Evolutionary conservation across 2,329 filamentous ascomycete species (phyloP), one percentile per base, ranked within the genome.

Genomic region (Didymella pomorum): DNA sequence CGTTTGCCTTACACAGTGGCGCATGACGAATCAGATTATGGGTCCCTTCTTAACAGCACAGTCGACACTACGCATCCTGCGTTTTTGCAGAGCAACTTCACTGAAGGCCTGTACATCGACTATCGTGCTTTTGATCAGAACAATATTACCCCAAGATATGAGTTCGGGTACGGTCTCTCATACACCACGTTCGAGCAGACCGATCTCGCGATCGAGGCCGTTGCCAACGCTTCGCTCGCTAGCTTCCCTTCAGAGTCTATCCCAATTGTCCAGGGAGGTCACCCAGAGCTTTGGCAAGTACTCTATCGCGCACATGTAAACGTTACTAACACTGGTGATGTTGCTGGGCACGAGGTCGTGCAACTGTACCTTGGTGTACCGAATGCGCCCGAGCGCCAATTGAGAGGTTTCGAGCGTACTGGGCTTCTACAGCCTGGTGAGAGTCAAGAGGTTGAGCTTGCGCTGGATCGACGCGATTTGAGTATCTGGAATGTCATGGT

Each of bases 1-100:
- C 89, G 90, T 57, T 84, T 89, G 0, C 88, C 90, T 2, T 96
- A 94, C 75, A 94, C 91, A 1, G 90, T 92, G 83, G 91, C 89
- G 5, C 81, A 83, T 25, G 85, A 85, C 3, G 84, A 84, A 31
- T 81, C 84, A 60, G 87, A 89, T 66, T 95, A 93, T 67, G 89
- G 88, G 51, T 82, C 83, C 4, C 82, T 89, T 41, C 72, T 92
- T 9, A 73, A 87, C 45, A 66, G 65, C 1, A 71, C 71, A 14
- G 65, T 76, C 11, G 61, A 69, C 14, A 44, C 52, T 7, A 67
- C 69, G 8, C 87, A 87, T 74, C 74, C 85, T 66, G 84, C 88
- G 20, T 84, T 87, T 9, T 89, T 91, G n/a, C 90, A 95, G 68
- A 79, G 86, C 18, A 83, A 91, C 67, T 96, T 92, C 72, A 80